Percentiles rank a stretch among this genome's conserved stretches.
These are phyloP conservation scores for Hapsidospora chrysogenum DNA, from an alignment of 495 filamentous ascomycete genomes.

Conservation along the genomic window DNA sequence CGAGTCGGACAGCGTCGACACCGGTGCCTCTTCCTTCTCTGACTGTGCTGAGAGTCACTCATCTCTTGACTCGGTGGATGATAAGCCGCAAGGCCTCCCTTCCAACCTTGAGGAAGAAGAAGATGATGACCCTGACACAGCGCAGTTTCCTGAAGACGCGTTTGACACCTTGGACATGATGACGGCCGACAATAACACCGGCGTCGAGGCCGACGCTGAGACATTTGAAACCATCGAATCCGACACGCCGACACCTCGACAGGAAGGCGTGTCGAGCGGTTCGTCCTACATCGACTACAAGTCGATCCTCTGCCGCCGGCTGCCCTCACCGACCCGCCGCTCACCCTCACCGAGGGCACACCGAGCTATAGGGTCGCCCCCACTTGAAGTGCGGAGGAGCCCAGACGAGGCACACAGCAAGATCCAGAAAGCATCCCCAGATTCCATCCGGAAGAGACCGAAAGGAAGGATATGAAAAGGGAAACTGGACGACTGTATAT, in stretches of 20 bases:
- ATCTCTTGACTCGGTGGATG: conserved; percentile 8
- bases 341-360: conserved; percentile 8
- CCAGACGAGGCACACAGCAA: conserved; percentile 17
- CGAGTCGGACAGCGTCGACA: conserved; percentile 13
- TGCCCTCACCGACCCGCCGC: conserved; percentile 14
- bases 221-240: conserved; percentile 11
- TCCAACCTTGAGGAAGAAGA: conserved; percentile 5
- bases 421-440: conserved; percentile 21
- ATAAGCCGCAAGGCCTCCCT: conserved; percentile 2
- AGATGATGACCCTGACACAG: conserved; percentile 3
- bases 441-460: conserved; percentile 14
- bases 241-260: conserved; percentile 22
- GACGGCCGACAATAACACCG: conserved; percentile 1
- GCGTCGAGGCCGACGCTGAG: too few species aligned
- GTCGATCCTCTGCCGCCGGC: conserved; percentile 12
- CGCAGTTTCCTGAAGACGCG: conserved; percentile 5
- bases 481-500: conserved; percentile 7
- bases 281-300: conserved; percentile 13
- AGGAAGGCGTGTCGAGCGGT: conserved; percentile 9
- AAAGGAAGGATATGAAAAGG: conserved; percentile 15
- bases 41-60: conserved; percentile 14
- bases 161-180: conserved; percentile 2
- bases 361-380: conserved; percentile 9
- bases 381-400: conserved; percentile 15
- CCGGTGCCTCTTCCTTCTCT: conserved; percentile 17